A percentile compares a stretch with the other conserved stretches of the same genome.
phyloP scores from a whole-genome alignment of 768 basidiomycete genomes.

The Suillus hirtellus region DNA sequence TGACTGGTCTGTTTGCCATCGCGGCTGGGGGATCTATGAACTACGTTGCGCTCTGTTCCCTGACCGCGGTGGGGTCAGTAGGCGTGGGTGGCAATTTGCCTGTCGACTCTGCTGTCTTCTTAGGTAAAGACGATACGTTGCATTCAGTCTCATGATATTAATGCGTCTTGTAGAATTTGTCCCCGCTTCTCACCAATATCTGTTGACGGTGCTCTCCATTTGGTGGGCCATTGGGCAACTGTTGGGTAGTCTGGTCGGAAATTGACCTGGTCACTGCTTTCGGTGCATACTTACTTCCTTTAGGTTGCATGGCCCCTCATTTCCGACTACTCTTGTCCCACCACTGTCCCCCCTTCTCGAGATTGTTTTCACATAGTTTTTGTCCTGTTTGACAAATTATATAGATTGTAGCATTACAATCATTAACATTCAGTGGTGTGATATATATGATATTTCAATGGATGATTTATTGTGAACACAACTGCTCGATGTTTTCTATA shows the following conservation, averaged over 20 bases:
- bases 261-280: background rate
- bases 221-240: constrained; percentile 84
- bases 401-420: too few species aligned
- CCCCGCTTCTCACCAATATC: constrained; percentile 71
- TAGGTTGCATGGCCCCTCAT: constrained; percentile 75
- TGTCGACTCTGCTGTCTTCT: constrained; percentile 74
- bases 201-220: constrained; percentile 71
- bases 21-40: constrained; percentile 62
- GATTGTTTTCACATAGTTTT: too few species aligned
- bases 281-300: constrained; percentile 4
- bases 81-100: constrained; percentile 76
- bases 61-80: constrained; percentile 60
- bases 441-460: too few species aligned
- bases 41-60: constrained; percentile 48
- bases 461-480: too few species aligned
- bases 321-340: constrained; percentile 60
- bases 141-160: background rate
- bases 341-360: constrained; percentile 39
- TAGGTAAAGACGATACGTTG: constrained; percentile 44
- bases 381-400: too few species aligned
- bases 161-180: constrained; percentile 51
- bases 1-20: constrained; percentile 65
- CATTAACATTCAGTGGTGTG: too few species aligned
- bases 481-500: too few species aligned
- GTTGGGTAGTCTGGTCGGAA: constrained; percentile 44